These are phyloP conservation scores for Zostera marina DNA, from an alignment of 116 monocot species.

Conservation along the genomic window DNA sequence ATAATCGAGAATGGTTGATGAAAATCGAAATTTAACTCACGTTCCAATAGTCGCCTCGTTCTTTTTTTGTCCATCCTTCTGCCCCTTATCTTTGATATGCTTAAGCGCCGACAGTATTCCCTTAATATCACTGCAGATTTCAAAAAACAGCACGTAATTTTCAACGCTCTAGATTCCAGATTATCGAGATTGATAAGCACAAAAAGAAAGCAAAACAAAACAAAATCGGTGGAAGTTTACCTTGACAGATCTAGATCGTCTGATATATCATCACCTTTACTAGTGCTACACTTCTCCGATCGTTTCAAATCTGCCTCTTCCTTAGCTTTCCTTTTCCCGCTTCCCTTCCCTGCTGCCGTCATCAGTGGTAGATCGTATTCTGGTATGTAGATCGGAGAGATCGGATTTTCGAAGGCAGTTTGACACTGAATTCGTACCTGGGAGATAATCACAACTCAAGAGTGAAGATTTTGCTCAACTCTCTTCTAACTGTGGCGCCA, in stretches of 20 bases:
- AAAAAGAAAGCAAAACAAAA: neutral
- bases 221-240: neutral
- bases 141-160: neutral
- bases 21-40: constrained; percentile 15
- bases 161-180: neutral
- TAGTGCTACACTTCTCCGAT: constrained; percentile 34
- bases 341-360: constrained; percentile 19
- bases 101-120: constrained; percentile 66
- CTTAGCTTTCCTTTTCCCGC: constrained; percentile 23
- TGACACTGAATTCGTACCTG: neutral
- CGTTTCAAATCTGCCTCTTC: constrained; percentile 11
- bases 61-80: constrained; percentile 84
- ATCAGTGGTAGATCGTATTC: constrained; percentile 5
- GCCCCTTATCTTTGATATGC: constrained; percentile 76
- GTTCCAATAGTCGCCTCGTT: constrained; percentile 59
- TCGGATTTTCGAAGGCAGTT: neutral
- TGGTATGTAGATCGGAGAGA: neutral
- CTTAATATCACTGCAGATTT: constrained; percentile 56
- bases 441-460: neutral
- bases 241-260: constrained; percentile 24
- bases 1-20: neutral
- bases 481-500: no score
- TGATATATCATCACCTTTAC: constrained; percentile 10
- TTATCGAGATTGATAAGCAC: no score
- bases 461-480: no score